These are phyloP conservation scores for Tetrapisispora fleetii DNA, from an alignment of 805 yeast genomes.

Conservation along the genomic window DNA sequence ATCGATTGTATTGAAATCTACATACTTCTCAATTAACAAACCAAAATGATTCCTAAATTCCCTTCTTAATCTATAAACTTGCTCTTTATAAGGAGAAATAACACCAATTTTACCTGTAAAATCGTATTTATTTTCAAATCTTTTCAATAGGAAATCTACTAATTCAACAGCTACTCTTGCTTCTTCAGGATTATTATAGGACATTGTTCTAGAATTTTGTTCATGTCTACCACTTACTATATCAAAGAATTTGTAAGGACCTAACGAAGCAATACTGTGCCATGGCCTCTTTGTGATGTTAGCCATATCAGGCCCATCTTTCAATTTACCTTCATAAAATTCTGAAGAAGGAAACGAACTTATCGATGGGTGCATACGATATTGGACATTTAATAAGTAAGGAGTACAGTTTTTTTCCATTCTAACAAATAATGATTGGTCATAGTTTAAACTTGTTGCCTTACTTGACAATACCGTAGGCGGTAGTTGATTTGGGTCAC, in stretches of 20 bases:
- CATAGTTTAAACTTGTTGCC: conserved; percentile 72
- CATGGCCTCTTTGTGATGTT: conserved; percentile 54
- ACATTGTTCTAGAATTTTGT: conserved; percentile 53
- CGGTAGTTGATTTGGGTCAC: conserved; percentile 96
- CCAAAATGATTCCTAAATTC: conserved; percentile 57
- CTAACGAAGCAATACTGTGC: conserved; percentile 50
- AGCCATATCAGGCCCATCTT: conserved; percentile 73
- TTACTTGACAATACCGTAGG: conserved; percentile 90
- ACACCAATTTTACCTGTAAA: conserved; percentile 75
- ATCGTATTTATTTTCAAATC: conserved; percentile 36
- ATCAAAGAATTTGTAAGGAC: conserved; percentile 76
- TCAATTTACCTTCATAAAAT: conserved; percentile 44
- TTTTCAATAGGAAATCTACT: conserved; percentile 40
- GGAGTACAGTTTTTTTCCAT: conserved; percentile 64
- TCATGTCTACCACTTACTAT: conserved; percentile 54
- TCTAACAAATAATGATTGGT: conserved; percentile 87
- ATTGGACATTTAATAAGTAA: conserved; percentile 76
- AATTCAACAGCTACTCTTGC: conserved; percentile 65
- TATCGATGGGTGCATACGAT: conserved; percentile 86
- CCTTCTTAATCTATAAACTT: conserved; percentile 49
- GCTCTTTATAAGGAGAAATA: conserved; percentile 92
- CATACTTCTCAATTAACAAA: conserved; percentile 44
- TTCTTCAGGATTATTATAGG: conserved; percentile 63
- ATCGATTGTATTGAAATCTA: conserved; percentile 91
- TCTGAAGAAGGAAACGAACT: conserved; percentile 47